These are phyloP conservation scores for Trifolium subterraneum DNA, from an alignment of 306 rosid species.

Conservation along the genomic window DNA sequence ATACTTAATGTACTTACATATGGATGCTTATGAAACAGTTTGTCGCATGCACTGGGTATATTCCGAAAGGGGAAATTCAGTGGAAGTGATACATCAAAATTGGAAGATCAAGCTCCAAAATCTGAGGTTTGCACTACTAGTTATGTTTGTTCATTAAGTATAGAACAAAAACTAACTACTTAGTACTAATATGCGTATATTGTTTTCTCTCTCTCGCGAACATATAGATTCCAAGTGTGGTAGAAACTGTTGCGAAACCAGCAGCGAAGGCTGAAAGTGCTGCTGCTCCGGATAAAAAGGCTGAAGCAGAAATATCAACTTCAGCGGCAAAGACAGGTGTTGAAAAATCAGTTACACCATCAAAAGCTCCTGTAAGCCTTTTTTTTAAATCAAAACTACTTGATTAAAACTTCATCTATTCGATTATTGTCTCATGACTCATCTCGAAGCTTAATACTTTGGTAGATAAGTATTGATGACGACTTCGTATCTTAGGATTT, in stretches of 20 bases:
- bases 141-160: slow-evolving; percentile 33
- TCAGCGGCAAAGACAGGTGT: slow-evolving; percentile 51
- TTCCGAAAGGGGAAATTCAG: slow-evolving; percentile 69
- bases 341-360: slow-evolving; percentile 53
- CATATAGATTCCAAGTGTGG: slow-evolving; percentile 51
- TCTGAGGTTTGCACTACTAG: slow-evolving; percentile 65
- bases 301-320: slow-evolving; percentile 52
- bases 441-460: slow-evolving; percentile 1
- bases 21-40: slow-evolving; percentile 58
- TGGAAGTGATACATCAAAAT: slow-evolving; percentile 60
- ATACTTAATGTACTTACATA: slow-evolving; percentile 32
- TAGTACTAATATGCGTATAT: slow-evolving; percentile 24
- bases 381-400: not conserved
- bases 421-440: not conserved
- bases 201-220: slow-evolving; percentile 8
- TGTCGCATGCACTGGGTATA: slow-evolving; percentile 82
- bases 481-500: slow-evolving; percentile 1
- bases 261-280: slow-evolving; percentile 56
- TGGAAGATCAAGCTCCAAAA: slow-evolving; percentile 62
- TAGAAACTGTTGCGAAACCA: slow-evolving; percentile 48
- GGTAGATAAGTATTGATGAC: not conserved
- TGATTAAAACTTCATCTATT: not conserved
- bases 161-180: slow-evolving; percentile 16
- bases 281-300: slow-evolving; percentile 55
- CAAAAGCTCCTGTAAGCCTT: slow-evolving; percentile 64